These are phyloP conservation scores for Waltergamsia citrina DNA, from an alignment of 2,329 filamentous ascomycete species.

Conservation along the genomic window DNA sequence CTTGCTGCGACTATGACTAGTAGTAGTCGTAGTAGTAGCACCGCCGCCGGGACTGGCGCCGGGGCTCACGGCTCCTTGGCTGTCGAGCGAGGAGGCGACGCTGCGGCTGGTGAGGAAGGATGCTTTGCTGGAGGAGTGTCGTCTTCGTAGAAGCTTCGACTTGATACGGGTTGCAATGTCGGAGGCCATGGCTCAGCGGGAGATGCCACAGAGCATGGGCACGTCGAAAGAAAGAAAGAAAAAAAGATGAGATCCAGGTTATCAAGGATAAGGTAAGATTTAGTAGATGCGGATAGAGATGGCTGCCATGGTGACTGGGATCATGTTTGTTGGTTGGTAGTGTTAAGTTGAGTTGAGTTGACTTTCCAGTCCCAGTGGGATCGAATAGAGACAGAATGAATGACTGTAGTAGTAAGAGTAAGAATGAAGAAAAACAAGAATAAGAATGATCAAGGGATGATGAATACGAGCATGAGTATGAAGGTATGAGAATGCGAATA, in stretches of 20 bases:
- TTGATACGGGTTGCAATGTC: slow-evolving; percentile 6
- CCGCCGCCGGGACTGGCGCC: background rate
- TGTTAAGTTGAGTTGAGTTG: no score
- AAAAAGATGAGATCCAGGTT: background rate
- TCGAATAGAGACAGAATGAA: no score
- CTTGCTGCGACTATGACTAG: background rate
- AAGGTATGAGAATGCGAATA: no score
- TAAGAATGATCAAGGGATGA: no score
- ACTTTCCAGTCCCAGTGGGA: no score
- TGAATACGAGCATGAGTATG: no score
- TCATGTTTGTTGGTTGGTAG: no score
- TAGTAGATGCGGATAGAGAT: no score
- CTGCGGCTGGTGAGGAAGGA: slow-evolving; percentile 7
- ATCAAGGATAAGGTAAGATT: no score
- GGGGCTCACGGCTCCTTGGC: slow-evolving; percentile 1
- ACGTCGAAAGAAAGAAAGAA: background rate
- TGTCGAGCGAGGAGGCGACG: slow-evolving; percentile 5
- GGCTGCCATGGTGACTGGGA: no score
- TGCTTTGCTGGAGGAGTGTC: slow-evolving; percentile 4
- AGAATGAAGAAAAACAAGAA: no score
- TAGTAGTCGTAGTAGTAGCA: background rate
- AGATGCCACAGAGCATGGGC: background rate
- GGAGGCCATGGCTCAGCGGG: slow-evolving; percentile 9
- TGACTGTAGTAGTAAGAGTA: no score
- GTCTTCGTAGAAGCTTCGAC: slow-evolving; percentile 6